These are phyloP conservation scores for Coccomyxa subellipsoidea DNA, from an alignment of 163 green algal species.

Conservation along the genomic window DNA sequence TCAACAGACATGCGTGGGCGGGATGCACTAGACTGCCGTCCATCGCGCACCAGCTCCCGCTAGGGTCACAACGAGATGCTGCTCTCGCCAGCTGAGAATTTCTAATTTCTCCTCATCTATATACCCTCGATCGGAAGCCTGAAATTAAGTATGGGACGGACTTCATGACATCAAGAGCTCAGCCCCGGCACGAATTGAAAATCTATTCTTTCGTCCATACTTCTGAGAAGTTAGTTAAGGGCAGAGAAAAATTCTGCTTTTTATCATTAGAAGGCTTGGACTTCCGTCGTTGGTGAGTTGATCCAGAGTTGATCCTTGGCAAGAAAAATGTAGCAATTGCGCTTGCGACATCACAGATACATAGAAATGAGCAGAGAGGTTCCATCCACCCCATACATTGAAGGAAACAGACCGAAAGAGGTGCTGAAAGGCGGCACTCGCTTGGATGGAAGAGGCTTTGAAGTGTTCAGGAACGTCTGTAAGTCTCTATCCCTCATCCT, in stretches of 20 bases:
- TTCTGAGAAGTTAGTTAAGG: too few relatives aligned
- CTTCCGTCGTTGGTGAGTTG: too few relatives aligned
- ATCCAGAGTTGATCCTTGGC: too few relatives aligned
- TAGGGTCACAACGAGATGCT: background rate
- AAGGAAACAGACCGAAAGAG: background rate
- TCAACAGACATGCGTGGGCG: background rate
- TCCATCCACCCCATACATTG: background rate
- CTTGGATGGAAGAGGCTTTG: slow-evolving; percentile 47
- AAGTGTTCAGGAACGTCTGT: slow-evolving; percentile 73
- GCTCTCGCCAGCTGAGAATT: background rate
- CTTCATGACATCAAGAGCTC: background rate
- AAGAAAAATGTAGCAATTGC: too few relatives aligned
- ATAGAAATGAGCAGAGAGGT: background rate
- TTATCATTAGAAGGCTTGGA: too few relatives aligned
- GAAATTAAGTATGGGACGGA: background rate
- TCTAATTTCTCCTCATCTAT: background rate
- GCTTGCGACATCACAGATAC: background rate
- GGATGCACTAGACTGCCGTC: background rate
- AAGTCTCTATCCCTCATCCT: background rate
- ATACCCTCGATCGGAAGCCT: background rate
- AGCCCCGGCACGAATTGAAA: too few relatives aligned
- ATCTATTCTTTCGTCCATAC: too few relatives aligned
- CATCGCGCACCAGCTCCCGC: slow-evolving; percentile 1
- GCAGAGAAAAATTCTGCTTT: too few relatives aligned
- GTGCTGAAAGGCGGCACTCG: background rate